Base-by-base conservation (phyloP, 352 stramenopile species). In the Phytophthora boehmeriae region DNA sequence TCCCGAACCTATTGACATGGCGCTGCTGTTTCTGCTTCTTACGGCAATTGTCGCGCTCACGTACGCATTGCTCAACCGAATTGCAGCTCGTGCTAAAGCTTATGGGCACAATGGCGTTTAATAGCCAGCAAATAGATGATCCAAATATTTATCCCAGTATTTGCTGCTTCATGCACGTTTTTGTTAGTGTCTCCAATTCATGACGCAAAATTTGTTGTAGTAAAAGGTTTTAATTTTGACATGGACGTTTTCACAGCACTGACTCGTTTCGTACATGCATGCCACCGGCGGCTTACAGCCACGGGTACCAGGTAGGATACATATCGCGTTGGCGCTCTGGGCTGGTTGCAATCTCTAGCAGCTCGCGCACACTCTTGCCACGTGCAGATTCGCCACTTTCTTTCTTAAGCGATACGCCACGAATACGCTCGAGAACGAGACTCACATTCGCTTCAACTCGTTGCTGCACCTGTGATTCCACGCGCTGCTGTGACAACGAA, bases 231-330 rank as follows among this genome's bases (percentile, higher is more conserved):
- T 30, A 8, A 6, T 8, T 30, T 30, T 30, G 25, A 30, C 25
- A 30, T 6, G 25, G 25, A 30, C 25, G 4, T 42, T 55, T 44
- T 56, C 38, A 63, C 45, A 54, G 47, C 44, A 22, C 48, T 52
- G n/a, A 65, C 32, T 25, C 59, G 28, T 48, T n/a, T 30, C 25
- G 38, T 32, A 63, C 43, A 43, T 59, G 51, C 45, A 67, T 50
- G 57, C 25, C 9, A 56, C 51, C 50, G 49, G 45, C 43, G 16
- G 28, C 59, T 64, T 92, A 96, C 16, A 96, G 64, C 88, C 88
- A 96, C 1, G 88, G 88, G 22, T 73, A 92, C 88, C 88, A 96
- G 30, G 88, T 95, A 22, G 88, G 86, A 50, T 92, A 91, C 80
- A 96, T 95, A 58, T 95, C 83, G 14, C 73, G 81, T 61, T 95